Percentiles rank a stretch among this genome's conserved stretches.
phyloP scores from a whole-genome alignment of 2,329 filamentous ascomycete genomes.

The Xylaria polymorpha region DNA sequence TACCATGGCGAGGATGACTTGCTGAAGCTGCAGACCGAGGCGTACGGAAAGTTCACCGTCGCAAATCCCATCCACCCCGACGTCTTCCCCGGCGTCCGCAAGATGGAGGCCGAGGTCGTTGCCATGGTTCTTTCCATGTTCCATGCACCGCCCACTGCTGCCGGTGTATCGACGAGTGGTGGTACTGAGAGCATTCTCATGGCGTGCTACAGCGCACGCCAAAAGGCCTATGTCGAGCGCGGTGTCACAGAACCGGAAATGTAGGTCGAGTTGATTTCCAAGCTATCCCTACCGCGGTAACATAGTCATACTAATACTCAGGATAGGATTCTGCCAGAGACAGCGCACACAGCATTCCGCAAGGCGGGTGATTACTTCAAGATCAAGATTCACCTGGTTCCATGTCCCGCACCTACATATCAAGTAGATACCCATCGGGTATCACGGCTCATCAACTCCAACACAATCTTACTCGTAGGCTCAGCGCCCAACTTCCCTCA shows the following conservation, averaged over 20 bases:
- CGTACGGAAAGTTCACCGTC: constrained; percentile 93
- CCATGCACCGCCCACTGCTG: constrained; percentile 85
- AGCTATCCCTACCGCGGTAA: neutral
- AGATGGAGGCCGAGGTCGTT: constrained; percentile 99
- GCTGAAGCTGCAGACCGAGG: constrained; percentile 86
- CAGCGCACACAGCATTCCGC: constrained; percentile 94
- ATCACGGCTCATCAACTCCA: constrained; percentile 87
- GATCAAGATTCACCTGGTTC: constrained; percentile 91
- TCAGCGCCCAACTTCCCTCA: constrained; percentile 98
- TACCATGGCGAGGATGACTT: constrained; percentile 92
- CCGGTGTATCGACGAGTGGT: constrained; percentile 89
- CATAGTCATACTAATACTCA: constrained; percentile 35
- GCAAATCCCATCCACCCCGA: constrained; percentile 97
- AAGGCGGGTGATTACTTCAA: constrained; percentile 97
- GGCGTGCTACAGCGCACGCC: constrained; percentile 89
- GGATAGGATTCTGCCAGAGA: constrained; percentile 87
- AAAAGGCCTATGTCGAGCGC: constrained; percentile 87
- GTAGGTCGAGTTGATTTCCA: constrained; percentile 60
- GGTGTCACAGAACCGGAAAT: constrained; percentile 95
- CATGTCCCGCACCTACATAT: constrained; percentile 85
- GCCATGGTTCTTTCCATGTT: constrained; percentile 94
- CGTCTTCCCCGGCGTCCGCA: constrained; percentile 95
- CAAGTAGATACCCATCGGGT: constrained; percentile 85
- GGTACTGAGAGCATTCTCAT: constrained; percentile 97
- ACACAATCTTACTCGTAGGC: constrained; percentile 92